These are phyloP conservation scores for Crassisporium funariophilum DNA, from an alignment of 768 basidiomycete species.

Conservation along the genomic window DNA sequence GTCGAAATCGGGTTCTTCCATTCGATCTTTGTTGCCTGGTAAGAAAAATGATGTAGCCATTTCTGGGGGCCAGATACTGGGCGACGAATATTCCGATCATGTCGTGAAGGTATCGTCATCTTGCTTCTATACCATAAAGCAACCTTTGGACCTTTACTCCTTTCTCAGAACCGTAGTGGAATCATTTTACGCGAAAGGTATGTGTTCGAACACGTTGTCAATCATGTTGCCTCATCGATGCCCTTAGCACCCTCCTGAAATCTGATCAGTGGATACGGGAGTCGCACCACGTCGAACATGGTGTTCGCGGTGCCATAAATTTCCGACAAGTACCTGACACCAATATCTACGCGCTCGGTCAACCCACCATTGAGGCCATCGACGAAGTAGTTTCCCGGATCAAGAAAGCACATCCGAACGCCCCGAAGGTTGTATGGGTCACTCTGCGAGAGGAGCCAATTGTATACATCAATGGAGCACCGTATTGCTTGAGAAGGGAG, in stretches of 20 bases:
- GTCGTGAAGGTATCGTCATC: conserved; percentile 72
- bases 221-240: conserved; percentile 42
- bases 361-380: conserved; percentile 88
- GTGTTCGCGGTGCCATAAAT: conserved; percentile 91
- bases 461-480: conserved; percentile 89
- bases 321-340: conserved; percentile 84
- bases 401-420: conserved; percentile 57
- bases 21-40: conserved; percentile 60
- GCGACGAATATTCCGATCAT: conserved; percentile 95
- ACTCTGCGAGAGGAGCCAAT: conserved; percentile 92
- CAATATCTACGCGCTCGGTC: conserved; percentile 89
- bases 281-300: conserved; percentile 62
- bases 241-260: conserved; percentile 85
- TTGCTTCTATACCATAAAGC: background rate
- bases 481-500: conserved; percentile 88
- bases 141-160: background rate
- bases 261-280: conserved; percentile 90
- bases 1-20: conserved; percentile 66
- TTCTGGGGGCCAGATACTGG: conserved; percentile 81
- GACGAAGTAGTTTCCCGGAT: conserved; percentile 73
- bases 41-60: conserved; percentile 75
- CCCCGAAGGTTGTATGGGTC: conserved; percentile 81
- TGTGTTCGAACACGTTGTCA: conserved; percentile 10
- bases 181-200: conserved; percentile 92
- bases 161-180: conserved; percentile 84